phyloP scores from a whole-genome alignment of 2,329 filamentous ascomycete species.

The Daldinia eschscholtzii region DNA sequence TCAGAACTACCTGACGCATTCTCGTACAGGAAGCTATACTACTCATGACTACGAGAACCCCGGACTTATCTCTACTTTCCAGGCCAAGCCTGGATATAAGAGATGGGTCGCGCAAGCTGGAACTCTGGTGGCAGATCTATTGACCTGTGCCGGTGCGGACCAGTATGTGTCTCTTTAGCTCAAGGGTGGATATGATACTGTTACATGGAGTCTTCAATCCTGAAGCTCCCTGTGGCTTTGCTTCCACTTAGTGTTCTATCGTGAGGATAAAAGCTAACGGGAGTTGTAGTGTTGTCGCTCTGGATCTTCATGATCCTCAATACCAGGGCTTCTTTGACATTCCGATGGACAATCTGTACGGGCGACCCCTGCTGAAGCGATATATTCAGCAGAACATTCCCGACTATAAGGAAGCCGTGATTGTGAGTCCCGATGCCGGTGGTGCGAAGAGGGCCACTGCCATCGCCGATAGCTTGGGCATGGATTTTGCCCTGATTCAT shows the following conservation, averaged over 20 bases:
- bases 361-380: slow-evolving; percentile 76
- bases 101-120: slow-evolving; percentile 99
- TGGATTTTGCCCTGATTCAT: slow-evolving; percentile 98
- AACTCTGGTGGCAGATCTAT: slow-evolving; percentile 90
- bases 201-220: slow-evolving; percentile 9
- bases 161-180: slow-evolving; percentile 69
- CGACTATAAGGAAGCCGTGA: slow-evolving; percentile 85
- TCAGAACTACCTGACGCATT: slow-evolving; percentile 55
- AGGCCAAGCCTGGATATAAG: slow-evolving; percentile 93
- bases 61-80: slow-evolving; percentile 68
- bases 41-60: slow-evolving; percentile 75
- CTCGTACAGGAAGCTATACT: slow-evolving; percentile 64
- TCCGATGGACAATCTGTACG: slow-evolving; percentile 97
- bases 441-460: slow-evolving; percentile 96
- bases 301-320: slow-evolving; percentile 96
- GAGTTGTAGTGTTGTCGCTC: slow-evolving; percentile 79
- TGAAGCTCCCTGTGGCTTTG: slow-evolving; percentile 7
- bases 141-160: slow-evolving; percentile 95
- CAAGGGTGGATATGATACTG: slow-evolving; percentile 16
- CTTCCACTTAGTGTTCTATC: slow-evolving; percentile 11
- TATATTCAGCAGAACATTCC: slow-evolving; percentile 85
- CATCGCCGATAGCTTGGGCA: slow-evolving; percentile 91
- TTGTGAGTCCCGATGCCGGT: slow-evolving; percentile 96
- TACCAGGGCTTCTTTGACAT: slow-evolving; percentile 99
- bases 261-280: slow-evolving; percentile 44